Conservation (phyloP, 1,284 basidiomycete genomes). For the Moesziomyces globuligerus region DNA sequence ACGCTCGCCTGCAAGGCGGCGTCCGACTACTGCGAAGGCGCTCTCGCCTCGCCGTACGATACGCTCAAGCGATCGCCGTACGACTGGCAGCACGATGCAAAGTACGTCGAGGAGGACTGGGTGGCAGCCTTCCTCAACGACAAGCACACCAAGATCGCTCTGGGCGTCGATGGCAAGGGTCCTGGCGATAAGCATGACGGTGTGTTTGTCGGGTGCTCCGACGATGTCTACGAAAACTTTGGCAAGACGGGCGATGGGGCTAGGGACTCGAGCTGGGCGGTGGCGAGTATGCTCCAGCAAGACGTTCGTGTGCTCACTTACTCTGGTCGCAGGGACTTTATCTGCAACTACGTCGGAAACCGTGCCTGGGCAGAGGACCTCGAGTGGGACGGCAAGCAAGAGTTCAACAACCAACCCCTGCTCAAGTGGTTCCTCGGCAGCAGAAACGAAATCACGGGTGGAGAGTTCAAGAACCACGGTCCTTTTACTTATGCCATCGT, state of each 20-base stretch:
- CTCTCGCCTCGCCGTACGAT: conserved; percentile 55
- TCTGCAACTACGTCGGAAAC: conserved; percentile 65
- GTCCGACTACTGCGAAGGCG: conserved; percentile 54
- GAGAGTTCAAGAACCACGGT: conserved; percentile 46
- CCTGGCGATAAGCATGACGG: conserved; percentile 63
- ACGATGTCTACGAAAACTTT: conserved; percentile 59
- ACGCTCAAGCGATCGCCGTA: conserved; percentile 51
- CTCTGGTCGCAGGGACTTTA: conserved; percentile 59
- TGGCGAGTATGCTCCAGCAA: conserved; percentile 44
- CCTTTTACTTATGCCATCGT: conserved; percentile 59
- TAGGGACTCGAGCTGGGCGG: conserved; percentile 61
- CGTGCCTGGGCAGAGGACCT: conserved; percentile 56
- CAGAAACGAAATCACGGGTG: conserved; percentile 24
- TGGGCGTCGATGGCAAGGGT: conserved; percentile 58
- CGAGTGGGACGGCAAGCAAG: conserved; percentile 50
- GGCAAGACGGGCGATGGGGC: conserved; percentile 63
- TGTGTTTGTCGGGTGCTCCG: conserved; percentile 63
- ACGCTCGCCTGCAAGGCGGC: conserved; percentile 54
- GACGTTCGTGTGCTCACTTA: conserved; percentile 60
- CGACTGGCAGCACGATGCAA: conserved; percentile 58
- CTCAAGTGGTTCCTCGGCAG: conserved; percentile 47
- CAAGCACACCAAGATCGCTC: conserved; percentile 32
- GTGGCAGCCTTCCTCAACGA: conserved; percentile 61
- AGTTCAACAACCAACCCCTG: conserved; percentile 45
- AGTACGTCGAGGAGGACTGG: conserved; percentile 62